Evolutionary conservation across 2,329 filamentous ascomycete genomes (phyloP), one percentile per base, ranked within the genome.

Genomic region (Helminthosporium solani): DNA sequence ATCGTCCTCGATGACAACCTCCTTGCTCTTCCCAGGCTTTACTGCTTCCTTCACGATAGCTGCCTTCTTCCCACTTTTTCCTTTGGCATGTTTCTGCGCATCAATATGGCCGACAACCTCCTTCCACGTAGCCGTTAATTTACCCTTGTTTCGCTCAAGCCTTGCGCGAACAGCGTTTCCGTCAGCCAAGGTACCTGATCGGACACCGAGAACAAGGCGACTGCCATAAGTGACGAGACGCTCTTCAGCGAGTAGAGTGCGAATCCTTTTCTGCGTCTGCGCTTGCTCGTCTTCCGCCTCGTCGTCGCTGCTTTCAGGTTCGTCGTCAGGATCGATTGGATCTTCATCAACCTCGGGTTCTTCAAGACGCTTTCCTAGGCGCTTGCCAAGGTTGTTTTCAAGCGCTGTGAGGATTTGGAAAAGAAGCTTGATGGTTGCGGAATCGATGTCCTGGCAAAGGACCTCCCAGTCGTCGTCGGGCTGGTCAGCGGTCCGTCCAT

Each of bases 81-180:
- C 70, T 34, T 64, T 68, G 46, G 70, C 53, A 41, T 76, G 74
- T 56, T 77, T 77, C 34, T 81, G 69, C 60, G 50, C 49, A 60
- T 96, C 90, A 3, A 97, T 75, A 67, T 86, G 94, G 7, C 83
- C 81, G 3, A 96, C 75, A 6, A 96, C 83, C 59, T 94, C 90
- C 62, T 86, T 88, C 76, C 88, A 95, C 66, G 94, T 96, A 36
- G 81, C 76, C 2, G 94, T 94, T 2, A 99, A 78, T 63, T 83
- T 84, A n/a, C 75, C 76, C 64, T 86, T 86, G 71, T 99, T 96
- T 54, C 88, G 80, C 59, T 86, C 78, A 18, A 99, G 75, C 16
- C 90, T 80, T 58, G 83, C 81, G 52, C 82, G 81, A 28, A 95
- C 78, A 21, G 79, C 71, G 9, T 79, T 72, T 6, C 56, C 54